A percentile compares a stretch with the other conserved stretches of the same genome.
phyloP scores from a whole-genome alignment of 768 basidiomycete species.

The Russula sp. region DNA sequence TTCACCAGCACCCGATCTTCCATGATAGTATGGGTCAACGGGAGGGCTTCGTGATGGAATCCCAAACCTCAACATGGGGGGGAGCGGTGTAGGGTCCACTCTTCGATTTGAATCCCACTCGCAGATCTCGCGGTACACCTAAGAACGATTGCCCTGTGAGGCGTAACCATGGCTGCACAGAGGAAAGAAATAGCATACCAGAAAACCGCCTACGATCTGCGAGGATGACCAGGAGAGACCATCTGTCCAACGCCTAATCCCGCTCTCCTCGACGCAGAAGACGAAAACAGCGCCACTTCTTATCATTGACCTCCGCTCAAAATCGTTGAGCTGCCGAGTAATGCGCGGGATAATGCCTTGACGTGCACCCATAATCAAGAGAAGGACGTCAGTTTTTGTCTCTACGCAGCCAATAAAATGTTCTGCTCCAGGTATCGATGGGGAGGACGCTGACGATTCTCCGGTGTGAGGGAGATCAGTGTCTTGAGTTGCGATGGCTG shows the following conservation, averaged over 20 bases:
- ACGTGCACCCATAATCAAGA: constrained; percentile 75
- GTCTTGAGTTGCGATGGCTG: too few species aligned
- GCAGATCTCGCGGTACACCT: constrained; percentile 81
- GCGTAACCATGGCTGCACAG: constrained; percentile 1
- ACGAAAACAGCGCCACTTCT: constrained; percentile 68
- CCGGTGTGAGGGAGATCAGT: too few species aligned
- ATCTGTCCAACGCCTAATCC: constrained; percentile 84
- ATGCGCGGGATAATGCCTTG: constrained; percentile 75
- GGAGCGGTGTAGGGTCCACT: constrained; percentile 4
- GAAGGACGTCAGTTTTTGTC: constrained; percentile 74
- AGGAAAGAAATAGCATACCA: constrained; percentile 40
- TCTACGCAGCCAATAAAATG: constrained; percentile 78
- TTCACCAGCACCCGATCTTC: constrained; percentile 22
- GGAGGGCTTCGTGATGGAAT: constrained; percentile 10
- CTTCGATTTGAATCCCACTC: constrained; percentile 39
- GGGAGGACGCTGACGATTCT: too few species aligned
- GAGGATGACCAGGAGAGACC: constrained; percentile 76
- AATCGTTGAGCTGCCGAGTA: constrained; percentile 76
- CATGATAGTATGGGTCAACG: constrained; percentile 11
- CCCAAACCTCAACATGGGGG: constrained; percentile 18
- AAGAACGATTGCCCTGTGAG: not conserved
- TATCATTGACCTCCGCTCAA: constrained; percentile 52
- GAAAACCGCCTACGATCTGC: constrained; percentile 76
- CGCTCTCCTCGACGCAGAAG: constrained; percentile 83
- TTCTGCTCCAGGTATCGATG: constrained; percentile 29